Evolutionary conservation across 1,284 basidiomycete species (phyloP).

Genomic region (Cutaneotrichosporon cavernicola): DNA sequence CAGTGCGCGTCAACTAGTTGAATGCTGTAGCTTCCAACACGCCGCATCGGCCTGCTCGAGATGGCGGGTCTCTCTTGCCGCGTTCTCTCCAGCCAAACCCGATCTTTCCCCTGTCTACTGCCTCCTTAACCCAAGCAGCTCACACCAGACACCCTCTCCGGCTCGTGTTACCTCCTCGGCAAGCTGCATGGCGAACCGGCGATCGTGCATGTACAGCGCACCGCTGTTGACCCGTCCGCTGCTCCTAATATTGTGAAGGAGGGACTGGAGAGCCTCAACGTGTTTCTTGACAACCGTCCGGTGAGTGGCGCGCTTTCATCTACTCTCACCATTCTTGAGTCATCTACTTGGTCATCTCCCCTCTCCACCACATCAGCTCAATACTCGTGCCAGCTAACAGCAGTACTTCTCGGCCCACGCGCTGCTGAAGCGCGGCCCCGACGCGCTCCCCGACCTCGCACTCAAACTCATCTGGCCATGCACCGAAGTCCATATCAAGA

Average conservation of each 20-base stretch:
- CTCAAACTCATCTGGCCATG: constrained; percentile 76
- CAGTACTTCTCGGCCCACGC: constrained; percentile 53
- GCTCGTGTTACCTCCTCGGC: constrained; percentile 57
- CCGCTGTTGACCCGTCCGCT: constrained; percentile 55
- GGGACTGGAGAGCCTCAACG: constrained; percentile 33
- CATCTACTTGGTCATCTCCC: too few species aligned
- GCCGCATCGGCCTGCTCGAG: too few species aligned
- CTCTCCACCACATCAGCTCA: not conserved
- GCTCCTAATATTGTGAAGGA: constrained; percentile 27
- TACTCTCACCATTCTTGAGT: too few species aligned
- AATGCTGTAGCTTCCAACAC: too few species aligned
- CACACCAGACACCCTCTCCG: constrained; percentile 58
- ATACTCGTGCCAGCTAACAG: not conserved
- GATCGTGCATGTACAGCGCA: constrained; percentile 65
- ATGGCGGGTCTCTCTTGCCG: too few species aligned
- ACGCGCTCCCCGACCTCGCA: constrained; percentile 42
- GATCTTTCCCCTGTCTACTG: not conserved
- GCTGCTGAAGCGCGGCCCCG: constrained; percentile 26
- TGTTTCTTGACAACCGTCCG: constrained; percentile 43
- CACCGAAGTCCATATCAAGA: constrained; percentile 75
- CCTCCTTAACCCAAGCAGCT: not conserved
- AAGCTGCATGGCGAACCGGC: constrained; percentile 53
- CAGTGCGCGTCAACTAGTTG: too few species aligned
- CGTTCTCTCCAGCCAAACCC: not conserved
- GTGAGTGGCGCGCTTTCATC: constrained; percentile 26